Evolutionary conservation across 441 rosid genomes (phyloP), one percentile per base, ranked within the genome.

Genomic region (Pelargonium myrrhifolium): DNA sequence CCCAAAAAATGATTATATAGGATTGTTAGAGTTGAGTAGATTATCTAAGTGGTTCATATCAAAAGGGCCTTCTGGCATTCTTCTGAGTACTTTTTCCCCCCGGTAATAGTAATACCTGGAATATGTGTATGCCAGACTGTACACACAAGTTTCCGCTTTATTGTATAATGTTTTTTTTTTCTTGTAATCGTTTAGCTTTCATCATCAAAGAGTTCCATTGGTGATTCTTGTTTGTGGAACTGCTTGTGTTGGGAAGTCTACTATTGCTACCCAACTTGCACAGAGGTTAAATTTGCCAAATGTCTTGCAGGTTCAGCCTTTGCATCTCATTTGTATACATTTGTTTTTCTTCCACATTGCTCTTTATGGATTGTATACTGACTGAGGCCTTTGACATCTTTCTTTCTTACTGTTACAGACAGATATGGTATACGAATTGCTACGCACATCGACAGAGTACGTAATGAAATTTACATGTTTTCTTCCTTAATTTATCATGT

Each of bases 141-240:
- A 21, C 21, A 21, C 5, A 56, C 61, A 18, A 21, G 26, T 56
- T 18, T 56, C 28, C 9, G 42, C 55, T 68, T 20, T 22, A 10
- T 68, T 51, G 61, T 71, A 45, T 59, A 6, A 10, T 68, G 65
- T 58, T 65, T 20, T 43, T 18, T 9, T 47, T 55, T 49, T 28
- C 45, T 68, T 79, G 68, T 49, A 40, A 17, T 47, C 65, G 72
- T 72, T 68, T 77, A 94, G 99, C 77, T 94, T 94, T 84, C 97
- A 94, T 81, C 98, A 94, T 81, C 97, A 87, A 76, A 92, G 98
- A 69, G 98, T 92, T 77, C 99, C 97, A 22, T 78, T 94, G 71
- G 96, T 94, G 24, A 94, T 94, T 72, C 99, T 94, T 83, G 99
- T 94, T 67, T 92, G 98, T 43, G 99, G 99, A 82, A 90, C 99